These are phyloP conservation scores for Gentiana straminea DNA, from an alignment of 257 asterid species.

Conservation along the genomic window DNA sequence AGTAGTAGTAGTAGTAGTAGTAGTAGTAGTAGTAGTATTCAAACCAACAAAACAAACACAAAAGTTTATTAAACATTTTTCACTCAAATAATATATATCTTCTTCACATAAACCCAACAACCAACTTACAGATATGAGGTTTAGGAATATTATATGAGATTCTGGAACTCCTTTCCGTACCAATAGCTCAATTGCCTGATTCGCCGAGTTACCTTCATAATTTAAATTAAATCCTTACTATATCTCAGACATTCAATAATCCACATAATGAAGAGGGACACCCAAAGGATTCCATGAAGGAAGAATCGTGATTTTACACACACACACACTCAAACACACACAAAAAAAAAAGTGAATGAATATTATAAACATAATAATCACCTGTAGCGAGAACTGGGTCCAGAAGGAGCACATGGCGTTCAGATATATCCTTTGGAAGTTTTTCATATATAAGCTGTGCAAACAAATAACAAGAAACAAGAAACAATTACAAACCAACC, in stretches of 20 bases:
- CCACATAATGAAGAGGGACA: background rate
- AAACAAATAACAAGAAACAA: constrained; percentile 7
- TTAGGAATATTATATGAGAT: constrained; percentile 86
- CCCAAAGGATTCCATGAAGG: background rate
- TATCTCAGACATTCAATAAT: background rate
- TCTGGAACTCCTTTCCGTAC: constrained; percentile 98
- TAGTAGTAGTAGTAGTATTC: background rate
- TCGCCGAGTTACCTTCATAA: constrained; percentile 86
- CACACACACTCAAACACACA: no score
- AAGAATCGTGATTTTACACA: background rate
- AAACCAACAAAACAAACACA: background rate
- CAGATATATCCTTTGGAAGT: constrained; percentile 84
- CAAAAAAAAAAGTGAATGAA: background rate
- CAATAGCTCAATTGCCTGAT: constrained; percentile 91
- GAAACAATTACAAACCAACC: background rate
- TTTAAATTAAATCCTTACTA: background rate
- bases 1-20: background rate
- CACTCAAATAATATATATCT: no score
- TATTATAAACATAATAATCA: constrained; percentile 10
- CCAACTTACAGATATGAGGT: constrained; percentile 88
- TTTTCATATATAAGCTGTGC: constrained; percentile 92
- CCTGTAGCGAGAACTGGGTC: constrained; percentile 99
- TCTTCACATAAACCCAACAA: background rate
- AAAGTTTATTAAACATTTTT: background rate
- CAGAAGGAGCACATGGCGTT: constrained; percentile 92